Evolutionary conservation across 1,284 basidiomycete species (phyloP), one percentile per base, ranked within the genome.

Genomic region (Waitea zeae): DNA sequence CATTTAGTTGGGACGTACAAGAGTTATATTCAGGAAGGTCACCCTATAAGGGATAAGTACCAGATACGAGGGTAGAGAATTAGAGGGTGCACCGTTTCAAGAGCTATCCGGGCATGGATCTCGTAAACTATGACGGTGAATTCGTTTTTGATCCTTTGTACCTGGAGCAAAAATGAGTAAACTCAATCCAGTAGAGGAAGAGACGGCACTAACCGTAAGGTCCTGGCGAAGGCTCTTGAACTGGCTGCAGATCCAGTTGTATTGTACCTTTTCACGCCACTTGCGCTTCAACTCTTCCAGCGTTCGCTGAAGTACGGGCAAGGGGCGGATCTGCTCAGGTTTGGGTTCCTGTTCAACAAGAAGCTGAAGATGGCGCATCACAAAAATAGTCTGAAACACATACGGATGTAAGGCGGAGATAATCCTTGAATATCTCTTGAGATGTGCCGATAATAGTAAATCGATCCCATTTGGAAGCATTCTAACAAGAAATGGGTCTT

Each of bases 21-120:
- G 93, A 86, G 54, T 97, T 98, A 54, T 95, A 98, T 69, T 99
- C 95, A 47, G 95, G 90, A 64, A 98, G 81, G 52, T 99, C 95
- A 50, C 71, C 76, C 89, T 95, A 51, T 30, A 37, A 7, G 22
- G n/a, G n/a, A n/a, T n/a, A n/a, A n/a, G n/a, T n/a, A n/a, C n/a
- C n/a, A n/a, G n/a, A n/a, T 30, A 24, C n/a, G n/a, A n/a, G n/a
- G n/a, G n/a, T n/a, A n/a, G n/a, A n/a, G n/a, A n/a, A n/a, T n/a
- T n/a, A n/a, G n/a, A n/a, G n/a, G n/a, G n/a, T n/a, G n/a, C 53
- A 89, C 88, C 46, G 79, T 83, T 65, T 95, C 89, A 17, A 96
- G 60, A 30, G 95, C 95, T 61, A 98, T 95, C 18, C 95, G 77
- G 17, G 89, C 95, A 57, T 98, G 95, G 31, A 92, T 95, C 55